Conservation (phyloP, 306 rosid species). For the Acacia acuminata region DNA sequence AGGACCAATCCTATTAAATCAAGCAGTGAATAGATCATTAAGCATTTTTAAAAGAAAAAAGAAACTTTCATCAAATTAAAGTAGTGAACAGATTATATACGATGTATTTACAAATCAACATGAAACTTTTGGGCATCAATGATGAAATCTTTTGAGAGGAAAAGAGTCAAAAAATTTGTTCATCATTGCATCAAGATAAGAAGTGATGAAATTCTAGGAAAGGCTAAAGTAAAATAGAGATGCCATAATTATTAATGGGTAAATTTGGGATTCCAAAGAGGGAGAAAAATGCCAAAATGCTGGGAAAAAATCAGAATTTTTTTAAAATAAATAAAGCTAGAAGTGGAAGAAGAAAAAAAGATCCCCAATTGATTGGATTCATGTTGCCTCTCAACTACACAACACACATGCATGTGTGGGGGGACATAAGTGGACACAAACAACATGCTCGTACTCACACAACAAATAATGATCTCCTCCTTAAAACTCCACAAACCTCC, state of each 20-base stretch:
- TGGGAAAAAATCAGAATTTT: neutral
- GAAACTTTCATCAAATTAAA: too few relatives aligned
- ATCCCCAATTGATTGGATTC: slow-evolving; percentile 29
- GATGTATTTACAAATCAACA: neutral
- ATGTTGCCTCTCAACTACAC: slow-evolving; percentile 36
- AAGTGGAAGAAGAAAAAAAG: neutral
- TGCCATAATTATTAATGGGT: neutral
- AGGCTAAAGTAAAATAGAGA: neutral
- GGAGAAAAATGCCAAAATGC: neutral
- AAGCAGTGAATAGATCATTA: too few relatives aligned
- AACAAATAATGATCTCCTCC: slow-evolving; percentile 20
- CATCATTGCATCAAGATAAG: neutral
- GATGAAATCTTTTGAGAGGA: neutral
- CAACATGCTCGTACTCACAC: neutral
- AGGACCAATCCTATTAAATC: too few relatives aligned
- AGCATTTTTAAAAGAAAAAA: too few relatives aligned
- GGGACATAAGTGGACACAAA: slow-evolving; percentile 21
- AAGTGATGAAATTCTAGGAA: neutral
- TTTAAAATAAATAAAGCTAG: neutral
- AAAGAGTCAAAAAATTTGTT: neutral
- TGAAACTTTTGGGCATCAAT: neutral
- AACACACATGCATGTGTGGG: slow-evolving; percentile 34
- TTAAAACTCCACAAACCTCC: neutral
- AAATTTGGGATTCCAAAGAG: too few relatives aligned
- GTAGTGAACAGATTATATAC: too few relatives aligned